Percentiles rank a stretch among this genome's conserved stretches.
Evolutionary conservation across 1,284 basidiomycete genomes (phyloP).

Genomic region (Trametes polyzona): DNA sequence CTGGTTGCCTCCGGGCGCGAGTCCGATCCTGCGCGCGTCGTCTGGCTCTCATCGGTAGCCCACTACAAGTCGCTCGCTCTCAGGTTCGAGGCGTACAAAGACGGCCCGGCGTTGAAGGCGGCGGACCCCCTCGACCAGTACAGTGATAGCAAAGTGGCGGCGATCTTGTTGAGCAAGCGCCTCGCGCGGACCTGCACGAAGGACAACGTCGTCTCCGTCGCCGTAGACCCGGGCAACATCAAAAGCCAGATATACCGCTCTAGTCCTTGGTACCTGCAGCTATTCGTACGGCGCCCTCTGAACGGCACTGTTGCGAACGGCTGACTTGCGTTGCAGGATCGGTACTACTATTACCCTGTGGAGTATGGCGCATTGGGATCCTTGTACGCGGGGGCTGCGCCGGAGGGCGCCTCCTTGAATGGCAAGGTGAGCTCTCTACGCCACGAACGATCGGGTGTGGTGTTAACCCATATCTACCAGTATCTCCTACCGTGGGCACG

Average conservation of each 20-base stretch:
- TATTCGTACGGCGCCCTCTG: background rate
- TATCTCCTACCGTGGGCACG: constrained; percentile 53
- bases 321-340: background rate
- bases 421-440: constrained; percentile 25
- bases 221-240: constrained; percentile 20
- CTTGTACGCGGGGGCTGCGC: constrained; percentile 25
- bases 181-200: constrained; percentile 4
- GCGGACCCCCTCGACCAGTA: constrained; percentile 4
- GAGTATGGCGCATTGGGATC: constrained; percentile 18
- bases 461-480: no score
- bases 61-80: constrained; percentile 4
- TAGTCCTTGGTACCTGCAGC: background rate
- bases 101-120: constrained; percentile 1
- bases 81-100: constrained; percentile 12
- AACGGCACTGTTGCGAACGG: no score
- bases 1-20: background rate
- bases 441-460: background rate
- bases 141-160: constrained; percentile 21
- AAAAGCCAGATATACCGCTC: constrained; percentile 16
- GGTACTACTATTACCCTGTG: constrained; percentile 2
- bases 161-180: constrained; percentile 5
- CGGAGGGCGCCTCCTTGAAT: constrained; percentile 23
- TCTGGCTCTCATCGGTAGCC: constrained; percentile 15
- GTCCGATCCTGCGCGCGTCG: constrained; percentile 9
- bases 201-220: constrained; percentile 16